These are phyloP conservation scores for Hyphopichia burtonii DNA, from an alignment of 1,139 yeast genomes.

Conservation along the genomic window DNA sequence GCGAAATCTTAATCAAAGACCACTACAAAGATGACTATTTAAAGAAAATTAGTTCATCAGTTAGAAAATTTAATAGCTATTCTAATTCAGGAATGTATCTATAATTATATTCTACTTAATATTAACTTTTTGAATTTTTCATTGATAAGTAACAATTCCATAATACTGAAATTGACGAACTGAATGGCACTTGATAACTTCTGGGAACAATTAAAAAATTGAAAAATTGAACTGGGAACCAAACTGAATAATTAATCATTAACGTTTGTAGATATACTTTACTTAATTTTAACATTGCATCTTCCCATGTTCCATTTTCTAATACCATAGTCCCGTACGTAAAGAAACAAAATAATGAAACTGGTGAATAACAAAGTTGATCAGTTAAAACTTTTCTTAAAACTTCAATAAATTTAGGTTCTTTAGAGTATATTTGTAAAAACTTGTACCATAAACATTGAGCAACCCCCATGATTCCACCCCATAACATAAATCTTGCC, in stretches of 20 bases:
- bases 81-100: constrained; percentile 43
- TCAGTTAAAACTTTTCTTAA: constrained; percentile 85
- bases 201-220: constrained; percentile 82
- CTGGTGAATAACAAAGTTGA: constrained; percentile 85
- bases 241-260: constrained; percentile 77
- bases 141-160: constrained; percentile 93
- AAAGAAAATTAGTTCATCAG: constrained; percentile 24
- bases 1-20: constrained; percentile 11
- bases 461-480: constrained; percentile 67
- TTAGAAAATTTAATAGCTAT: constrained; percentile 35
- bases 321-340: constrained; percentile 80
- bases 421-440: constrained; percentile 76
- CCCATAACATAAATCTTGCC: constrained; percentile 86
- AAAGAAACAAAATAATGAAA: constrained; percentile 78
- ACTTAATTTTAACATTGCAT: constrained; percentile 61
- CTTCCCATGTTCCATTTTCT: constrained; percentile 70
- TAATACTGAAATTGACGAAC: constrained; percentile 82
- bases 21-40: constrained; percentile 15
- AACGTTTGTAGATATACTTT: constrained; percentile 73
- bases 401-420: constrained; percentile 80
- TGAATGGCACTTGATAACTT: constrained; percentile 84
- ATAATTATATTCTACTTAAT: constrained; percentile 10
- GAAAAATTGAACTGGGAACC: constrained; percentile 93
- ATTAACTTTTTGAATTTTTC: constrained; percentile 45
- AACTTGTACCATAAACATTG: constrained; percentile 91